These are phyloP conservation scores for Torulaspora pretoriensis DNA, from an alignment of 1,139 yeast species.

Conservation along the genomic window DNA sequence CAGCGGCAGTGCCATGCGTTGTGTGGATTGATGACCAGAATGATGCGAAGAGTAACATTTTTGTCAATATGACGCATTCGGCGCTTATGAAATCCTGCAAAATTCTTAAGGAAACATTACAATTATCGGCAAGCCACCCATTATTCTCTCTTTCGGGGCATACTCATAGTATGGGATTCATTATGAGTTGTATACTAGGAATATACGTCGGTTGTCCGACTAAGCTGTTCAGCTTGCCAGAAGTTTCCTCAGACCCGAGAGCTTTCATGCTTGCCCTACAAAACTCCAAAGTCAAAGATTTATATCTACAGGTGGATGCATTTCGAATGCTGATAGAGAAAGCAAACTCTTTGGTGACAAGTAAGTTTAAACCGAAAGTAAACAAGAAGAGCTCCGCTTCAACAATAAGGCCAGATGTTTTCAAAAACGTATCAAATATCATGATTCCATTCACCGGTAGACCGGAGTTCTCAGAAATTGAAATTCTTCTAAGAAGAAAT, in stretches of 20 bases:
- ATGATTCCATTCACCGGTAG: constrained; percentile 80
- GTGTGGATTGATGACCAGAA: constrained; percentile 38
- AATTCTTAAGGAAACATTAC: constrained; percentile 87
- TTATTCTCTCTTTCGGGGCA: constrained; percentile 86
- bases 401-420: constrained; percentile 37
- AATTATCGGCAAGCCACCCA: constrained; percentile 66
- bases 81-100: constrained; percentile 76
- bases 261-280: constrained; percentile 70
- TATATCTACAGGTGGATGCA: constrained; percentile 83
- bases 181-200: constrained; percentile 78
- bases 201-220: constrained; percentile 85
- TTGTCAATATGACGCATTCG: constrained; percentile 46
- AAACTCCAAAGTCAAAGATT: constrained; percentile 77
- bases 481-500: constrained; percentile 59
- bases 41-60: constrained; percentile 26
- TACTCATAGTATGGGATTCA: constrained; percentile 78
- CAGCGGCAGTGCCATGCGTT: constrained; percentile 23
- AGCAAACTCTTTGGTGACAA: constrained; percentile 41
- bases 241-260: constrained; percentile 71
- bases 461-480: constrained; percentile 60
- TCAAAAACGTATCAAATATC: constrained; percentile 68
- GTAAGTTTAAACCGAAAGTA: constrained; percentile 2
- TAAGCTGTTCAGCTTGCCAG: constrained; percentile 70
- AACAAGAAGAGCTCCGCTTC: constrained; percentile 17
- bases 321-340: constrained; percentile 67